Conservation (phyloP, 768 basidiomycete species). For the Peribolospora kevripleyi region DNA sequence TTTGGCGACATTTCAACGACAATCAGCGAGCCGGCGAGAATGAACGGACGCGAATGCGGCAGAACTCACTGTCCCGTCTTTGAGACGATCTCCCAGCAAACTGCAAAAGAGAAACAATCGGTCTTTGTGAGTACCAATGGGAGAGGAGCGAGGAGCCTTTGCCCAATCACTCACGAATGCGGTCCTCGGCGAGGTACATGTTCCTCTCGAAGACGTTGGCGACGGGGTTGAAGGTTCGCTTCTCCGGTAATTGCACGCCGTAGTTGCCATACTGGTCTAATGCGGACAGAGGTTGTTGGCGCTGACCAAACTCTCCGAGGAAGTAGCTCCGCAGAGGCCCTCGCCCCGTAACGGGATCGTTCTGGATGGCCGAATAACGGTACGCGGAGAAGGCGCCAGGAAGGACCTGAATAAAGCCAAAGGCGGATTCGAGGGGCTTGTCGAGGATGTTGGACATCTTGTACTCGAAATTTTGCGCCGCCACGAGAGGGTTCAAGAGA, state of each 20-base stretch:
- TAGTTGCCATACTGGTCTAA: too few relatives aligned
- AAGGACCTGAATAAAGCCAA: constrained; percentile 35
- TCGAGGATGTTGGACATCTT: constrained; percentile 62
- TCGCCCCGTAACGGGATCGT: constrained; percentile 41
- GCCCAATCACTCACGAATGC: constrained; percentile 23
- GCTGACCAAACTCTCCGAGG: constrained; percentile 78
- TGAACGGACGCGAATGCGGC: constrained; percentile 75
- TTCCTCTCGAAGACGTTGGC: too few relatives aligned
- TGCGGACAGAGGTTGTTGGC: constrained; percentile 35
- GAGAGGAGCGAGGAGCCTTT: too few relatives aligned
- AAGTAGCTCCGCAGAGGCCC: constrained; percentile 85
- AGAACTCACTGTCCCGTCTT: constrained; percentile 58
- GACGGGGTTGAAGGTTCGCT: too few relatives aligned
- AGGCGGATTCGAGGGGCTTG: constrained; percentile 48
- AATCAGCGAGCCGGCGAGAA: too few relatives aligned
- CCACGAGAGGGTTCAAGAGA: background rate
- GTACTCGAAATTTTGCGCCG: background rate
- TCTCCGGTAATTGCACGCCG: too few relatives aligned
- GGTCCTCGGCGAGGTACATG: constrained; percentile 51
- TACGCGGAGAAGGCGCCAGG: constrained; percentile 58
- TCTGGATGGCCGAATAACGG: constrained; percentile 47
- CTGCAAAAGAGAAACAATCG: too few relatives aligned
- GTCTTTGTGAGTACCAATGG: too few relatives aligned
- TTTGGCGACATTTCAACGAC: too few relatives aligned
- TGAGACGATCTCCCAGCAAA: constrained; percentile 92